phyloP scores from a whole-genome alignment of 2,329 filamentous ascomycete genomes.

The Pseudodiploospora longispora region DNA sequence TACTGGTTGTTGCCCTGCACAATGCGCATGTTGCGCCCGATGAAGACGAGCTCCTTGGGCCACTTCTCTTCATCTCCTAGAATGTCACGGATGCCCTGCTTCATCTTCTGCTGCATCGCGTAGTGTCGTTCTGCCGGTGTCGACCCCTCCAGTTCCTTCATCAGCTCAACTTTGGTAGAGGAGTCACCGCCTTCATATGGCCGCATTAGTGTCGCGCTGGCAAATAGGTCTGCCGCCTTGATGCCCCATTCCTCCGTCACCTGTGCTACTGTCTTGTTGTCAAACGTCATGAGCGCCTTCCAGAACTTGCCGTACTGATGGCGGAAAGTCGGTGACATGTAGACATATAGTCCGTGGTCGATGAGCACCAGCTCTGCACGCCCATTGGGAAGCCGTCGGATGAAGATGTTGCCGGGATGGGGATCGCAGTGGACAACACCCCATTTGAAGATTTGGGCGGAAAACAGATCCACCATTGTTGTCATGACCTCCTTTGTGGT shows the following conservation, averaged over 20 bases:
- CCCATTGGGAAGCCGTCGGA: constrained; percentile 76
- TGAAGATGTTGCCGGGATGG: constrained; percentile 95
- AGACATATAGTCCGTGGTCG: constrained; percentile 93
- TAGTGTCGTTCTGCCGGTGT: constrained; percentile 67
- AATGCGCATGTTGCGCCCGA: constrained; percentile 84
- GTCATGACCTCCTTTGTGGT: constrained; percentile 84
- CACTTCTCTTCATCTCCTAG: constrained; percentile 80
- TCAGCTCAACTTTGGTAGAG: constrained; percentile 57
- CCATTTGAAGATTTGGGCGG: constrained; percentile 97
- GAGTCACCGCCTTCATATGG: constrained; percentile 83
- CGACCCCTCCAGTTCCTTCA: constrained; percentile 51
- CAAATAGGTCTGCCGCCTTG: constrained; percentile 82
- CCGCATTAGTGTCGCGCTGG: constrained; percentile 78
- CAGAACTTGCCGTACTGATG: constrained; percentile 85
- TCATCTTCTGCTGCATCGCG: constrained; percentile 81
- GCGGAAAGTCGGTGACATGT: constrained; percentile 76
- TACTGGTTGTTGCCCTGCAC: constrained; percentile 92
- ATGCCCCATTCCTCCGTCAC: constrained; percentile 82
- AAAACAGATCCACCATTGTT: constrained; percentile 93
- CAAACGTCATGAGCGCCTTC: constrained; percentile 89
- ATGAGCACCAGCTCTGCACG: constrained; percentile 86
- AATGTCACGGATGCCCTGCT: constrained; percentile 58
- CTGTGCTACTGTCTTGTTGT: constrained; percentile 68
- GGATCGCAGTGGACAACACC: constrained; percentile 94
- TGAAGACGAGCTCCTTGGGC: constrained; percentile 86